These are phyloP conservation scores for Chrysoporthe puriensis DNA, from an alignment of 2,329 filamentous ascomycete species.

Conservation along the genomic window DNA sequence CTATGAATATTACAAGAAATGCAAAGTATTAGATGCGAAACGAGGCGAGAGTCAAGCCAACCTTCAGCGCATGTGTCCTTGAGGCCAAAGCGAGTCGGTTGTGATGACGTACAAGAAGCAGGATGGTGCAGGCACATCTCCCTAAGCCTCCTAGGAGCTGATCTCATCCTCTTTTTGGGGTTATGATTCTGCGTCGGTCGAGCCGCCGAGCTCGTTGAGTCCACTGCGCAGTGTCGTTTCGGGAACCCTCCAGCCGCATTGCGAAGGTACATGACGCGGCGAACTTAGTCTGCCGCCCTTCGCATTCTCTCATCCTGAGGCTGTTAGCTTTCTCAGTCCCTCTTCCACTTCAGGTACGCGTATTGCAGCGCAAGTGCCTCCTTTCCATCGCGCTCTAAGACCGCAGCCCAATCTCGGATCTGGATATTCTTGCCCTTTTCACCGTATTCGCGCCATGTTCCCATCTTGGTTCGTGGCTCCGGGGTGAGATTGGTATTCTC, in stretches of 20 bases:
- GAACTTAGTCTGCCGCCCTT: neutral
- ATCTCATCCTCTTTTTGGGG: neutral
- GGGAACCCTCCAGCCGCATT: neutral
- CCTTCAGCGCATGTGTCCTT: neutral
- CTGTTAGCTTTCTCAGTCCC: slow-evolving; percentile 44
- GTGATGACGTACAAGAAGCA: neutral
- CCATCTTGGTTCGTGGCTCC: slow-evolving; percentile 66
- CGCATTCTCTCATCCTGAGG: neutral
- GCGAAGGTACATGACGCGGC: neutral
- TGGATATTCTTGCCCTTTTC: slow-evolving; percentile 80
- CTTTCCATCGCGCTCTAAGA: slow-evolving; percentile 77
- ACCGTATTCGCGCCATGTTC: slow-evolving; percentile 78
- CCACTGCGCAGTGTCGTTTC: neutral
- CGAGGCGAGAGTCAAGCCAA: slow-evolving; percentile 7
- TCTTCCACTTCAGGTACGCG: slow-evolving; percentile 57
- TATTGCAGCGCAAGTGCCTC: slow-evolving; percentile 66
- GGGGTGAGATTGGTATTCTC: slow-evolving; percentile 53
- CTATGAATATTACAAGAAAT: slow-evolving; percentile 27
- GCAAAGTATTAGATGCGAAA: slow-evolving; percentile 26
- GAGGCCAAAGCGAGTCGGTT: neutral
- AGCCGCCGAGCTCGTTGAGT: neutral
- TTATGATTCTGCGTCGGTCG: neutral
- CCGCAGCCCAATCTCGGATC: slow-evolving; percentile 78
- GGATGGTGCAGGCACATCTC: neutral
- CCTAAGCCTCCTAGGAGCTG: neutral